phyloP scores from a whole-genome alignment of 768 basidiomycete genomes.

The Serendipita indica region DNA sequence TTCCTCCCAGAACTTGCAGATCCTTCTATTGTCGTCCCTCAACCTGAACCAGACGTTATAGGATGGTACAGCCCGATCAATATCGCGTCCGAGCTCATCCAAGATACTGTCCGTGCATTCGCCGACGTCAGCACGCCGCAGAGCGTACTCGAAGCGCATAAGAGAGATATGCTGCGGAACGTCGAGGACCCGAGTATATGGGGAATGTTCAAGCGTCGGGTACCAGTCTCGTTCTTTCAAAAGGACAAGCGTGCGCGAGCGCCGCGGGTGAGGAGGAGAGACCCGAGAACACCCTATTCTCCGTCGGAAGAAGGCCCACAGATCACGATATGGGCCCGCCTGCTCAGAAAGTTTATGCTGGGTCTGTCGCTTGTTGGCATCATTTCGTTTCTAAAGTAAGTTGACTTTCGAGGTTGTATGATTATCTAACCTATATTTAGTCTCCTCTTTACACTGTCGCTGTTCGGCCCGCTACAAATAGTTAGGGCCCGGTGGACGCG shows the following conservation, averaged over 20 bases:
- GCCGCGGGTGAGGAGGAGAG: background rate
- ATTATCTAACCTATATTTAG: background rate
- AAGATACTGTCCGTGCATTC: background rate
- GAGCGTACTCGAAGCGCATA: background rate
- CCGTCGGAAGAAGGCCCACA: background rate
- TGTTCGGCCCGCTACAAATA: slow-evolving; percentile 3
- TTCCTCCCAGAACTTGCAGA: background rate
- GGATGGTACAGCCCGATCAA: background rate
- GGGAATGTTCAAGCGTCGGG: background rate
- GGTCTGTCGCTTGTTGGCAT: slow-evolving; percentile 1
- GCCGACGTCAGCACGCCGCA: background rate
- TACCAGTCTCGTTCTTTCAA: background rate
- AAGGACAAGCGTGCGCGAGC: background rate
- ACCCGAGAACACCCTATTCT: background rate
- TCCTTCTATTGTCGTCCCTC: background rate
- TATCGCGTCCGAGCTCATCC: background rate
- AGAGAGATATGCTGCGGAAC: background rate
- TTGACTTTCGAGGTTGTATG: background rate
- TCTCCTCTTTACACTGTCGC: background rate
- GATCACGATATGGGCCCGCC: background rate
- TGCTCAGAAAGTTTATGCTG: background rate
- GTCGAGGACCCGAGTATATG: background rate
- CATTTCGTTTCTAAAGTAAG: background rate
- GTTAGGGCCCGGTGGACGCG: background rate
- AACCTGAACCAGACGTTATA: background rate